Conservation (phyloP, 768 basidiomycete genomes). For the Tricholomella constricta region DNA sequence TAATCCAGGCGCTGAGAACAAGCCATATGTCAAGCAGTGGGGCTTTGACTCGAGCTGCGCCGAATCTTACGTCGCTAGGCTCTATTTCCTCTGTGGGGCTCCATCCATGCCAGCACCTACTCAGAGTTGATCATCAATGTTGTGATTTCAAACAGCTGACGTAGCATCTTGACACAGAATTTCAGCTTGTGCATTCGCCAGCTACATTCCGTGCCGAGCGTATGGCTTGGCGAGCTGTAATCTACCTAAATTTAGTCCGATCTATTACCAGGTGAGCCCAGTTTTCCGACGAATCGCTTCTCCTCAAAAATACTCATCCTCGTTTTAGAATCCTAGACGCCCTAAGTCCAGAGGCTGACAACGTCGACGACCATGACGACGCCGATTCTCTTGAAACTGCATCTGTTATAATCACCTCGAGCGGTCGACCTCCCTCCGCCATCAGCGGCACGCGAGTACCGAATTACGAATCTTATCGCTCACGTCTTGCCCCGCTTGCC, state of each 20-base stretch:
- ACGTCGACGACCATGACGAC: conserved; percentile 60
- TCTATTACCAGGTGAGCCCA: conserved; percentile 68
- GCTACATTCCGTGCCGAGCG: conserved; percentile 78
- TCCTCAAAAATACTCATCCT: conserved; percentile 17
- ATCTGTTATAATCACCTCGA: conserved; percentile 51
- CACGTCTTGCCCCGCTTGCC: conserved; percentile 64
- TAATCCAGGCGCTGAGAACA: background rate
- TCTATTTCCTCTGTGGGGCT: background rate
- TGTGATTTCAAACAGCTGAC: conserved; percentile 7
- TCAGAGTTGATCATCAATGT: background rate
- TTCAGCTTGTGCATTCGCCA: conserved; percentile 79
- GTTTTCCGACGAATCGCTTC: conserved; percentile 12
- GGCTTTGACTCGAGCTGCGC: background rate
- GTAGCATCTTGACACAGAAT: conserved; percentile 58
- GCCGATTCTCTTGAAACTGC: conserved; percentile 52
- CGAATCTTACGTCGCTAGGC: background rate
- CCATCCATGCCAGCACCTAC: background rate
- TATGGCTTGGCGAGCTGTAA: conserved; percentile 84
- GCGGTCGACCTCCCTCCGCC: conserved; percentile 52
- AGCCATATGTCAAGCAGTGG: background rate
- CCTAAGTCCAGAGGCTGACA: conserved; percentile 64
- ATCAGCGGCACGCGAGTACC: conserved; percentile 51
- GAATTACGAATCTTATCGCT: conserved; percentile 63
- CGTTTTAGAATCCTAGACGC: conserved; percentile 68
- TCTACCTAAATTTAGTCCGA: conserved; percentile 85